These are phyloP conservation scores for Aspergillus piperis DNA, from an alignment of 2,329 filamentous ascomycete genomes.

Conservation along the genomic window DNA sequence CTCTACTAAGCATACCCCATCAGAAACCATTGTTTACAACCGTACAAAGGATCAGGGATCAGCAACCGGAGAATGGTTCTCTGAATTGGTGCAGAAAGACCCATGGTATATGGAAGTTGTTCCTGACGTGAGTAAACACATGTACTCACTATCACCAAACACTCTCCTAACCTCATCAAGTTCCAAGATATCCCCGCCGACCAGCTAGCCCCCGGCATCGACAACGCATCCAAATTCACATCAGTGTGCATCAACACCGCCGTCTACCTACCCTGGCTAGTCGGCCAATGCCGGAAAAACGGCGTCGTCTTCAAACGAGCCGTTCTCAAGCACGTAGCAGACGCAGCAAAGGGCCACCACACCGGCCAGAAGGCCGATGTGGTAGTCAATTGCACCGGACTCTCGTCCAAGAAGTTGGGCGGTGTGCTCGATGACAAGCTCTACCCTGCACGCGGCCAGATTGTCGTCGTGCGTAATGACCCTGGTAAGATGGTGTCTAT, in stretches of 20 bases:
- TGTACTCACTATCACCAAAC: background rate
- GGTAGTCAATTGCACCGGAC: slow-evolving; percentile 81
- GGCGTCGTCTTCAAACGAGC: slow-evolving; percentile 69
- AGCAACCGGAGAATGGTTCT: slow-evolving; percentile 60
- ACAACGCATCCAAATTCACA: slow-evolving; percentile 74
- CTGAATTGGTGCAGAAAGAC: slow-evolving; percentile 65
- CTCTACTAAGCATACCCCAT: background rate
- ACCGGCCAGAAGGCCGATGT: slow-evolving; percentile 62
- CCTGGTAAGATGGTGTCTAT: slow-evolving; percentile 67
- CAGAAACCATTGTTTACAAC: background rate
- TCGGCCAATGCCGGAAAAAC: slow-evolving; percentile 73
- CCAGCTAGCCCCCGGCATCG: slow-evolving; percentile 64
- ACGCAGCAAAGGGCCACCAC: slow-evolving; percentile 65
- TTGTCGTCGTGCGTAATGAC: slow-evolving; percentile 80
- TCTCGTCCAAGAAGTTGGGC: slow-evolving; percentile 72
- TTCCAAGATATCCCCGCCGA: slow-evolving; percentile 61
- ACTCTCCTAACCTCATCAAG: slow-evolving; percentile 31
- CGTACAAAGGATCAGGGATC: slow-evolving; percentile 64
- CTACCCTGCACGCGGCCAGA: slow-evolving; percentile 77
- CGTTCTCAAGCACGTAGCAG: slow-evolving; percentile 67
- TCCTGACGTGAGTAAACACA: slow-evolving; percentile 57
- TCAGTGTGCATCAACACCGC: slow-evolving; percentile 91
- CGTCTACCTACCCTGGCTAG: slow-evolving; percentile 82
- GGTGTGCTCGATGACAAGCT: slow-evolving; percentile 77
- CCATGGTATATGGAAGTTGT: slow-evolving; percentile 75